These are phyloP conservation scores for Boletus smithii DNA, from an alignment of 1,284 basidiomycete genomes.

Conservation along the genomic window DNA sequence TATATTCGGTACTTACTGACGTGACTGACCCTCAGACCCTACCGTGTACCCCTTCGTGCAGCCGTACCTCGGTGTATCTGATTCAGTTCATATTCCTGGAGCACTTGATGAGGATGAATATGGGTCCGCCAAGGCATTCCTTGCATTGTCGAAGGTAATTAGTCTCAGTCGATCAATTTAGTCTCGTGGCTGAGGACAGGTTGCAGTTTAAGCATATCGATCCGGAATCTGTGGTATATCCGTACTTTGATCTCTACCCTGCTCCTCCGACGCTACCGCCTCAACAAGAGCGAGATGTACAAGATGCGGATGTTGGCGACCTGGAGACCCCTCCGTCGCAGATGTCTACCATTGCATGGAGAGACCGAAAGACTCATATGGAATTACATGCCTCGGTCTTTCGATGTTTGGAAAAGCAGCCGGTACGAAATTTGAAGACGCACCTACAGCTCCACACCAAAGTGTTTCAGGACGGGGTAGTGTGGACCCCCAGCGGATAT, in stretches of 20 bases:
- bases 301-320: neutral
- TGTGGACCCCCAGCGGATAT: conserved; percentile 34
- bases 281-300: neutral
- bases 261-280: no score
- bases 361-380: conserved; percentile 17
- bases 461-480: conserved; percentile 32
- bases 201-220: conserved; percentile 1
- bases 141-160: conserved; percentile 23
- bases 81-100: conserved; percentile 8
- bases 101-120: conserved; percentile 6
- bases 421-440: conserved; percentile 17
- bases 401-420: conserved; percentile 8
- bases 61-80: conserved; percentile 12
- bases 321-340: neutral
- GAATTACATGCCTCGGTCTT: conserved; percentile 19
- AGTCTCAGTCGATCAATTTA: neutral
- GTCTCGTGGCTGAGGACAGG: conserved; percentile 4
- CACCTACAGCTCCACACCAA: conserved; percentile 33
- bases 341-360: neutral
- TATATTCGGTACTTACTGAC: neutral
- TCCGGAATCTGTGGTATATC: conserved; percentile 37
- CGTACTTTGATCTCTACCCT: conserved; percentile 37
- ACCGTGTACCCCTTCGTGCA: conserved; percentile 21
- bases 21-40: conserved; percentile 11
- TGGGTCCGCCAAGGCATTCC: neutral